Evolutionary conservation across 1,139 yeast species (phyloP).

Genomic region (Zhuliangozyma parablackwelliae): DNA sequence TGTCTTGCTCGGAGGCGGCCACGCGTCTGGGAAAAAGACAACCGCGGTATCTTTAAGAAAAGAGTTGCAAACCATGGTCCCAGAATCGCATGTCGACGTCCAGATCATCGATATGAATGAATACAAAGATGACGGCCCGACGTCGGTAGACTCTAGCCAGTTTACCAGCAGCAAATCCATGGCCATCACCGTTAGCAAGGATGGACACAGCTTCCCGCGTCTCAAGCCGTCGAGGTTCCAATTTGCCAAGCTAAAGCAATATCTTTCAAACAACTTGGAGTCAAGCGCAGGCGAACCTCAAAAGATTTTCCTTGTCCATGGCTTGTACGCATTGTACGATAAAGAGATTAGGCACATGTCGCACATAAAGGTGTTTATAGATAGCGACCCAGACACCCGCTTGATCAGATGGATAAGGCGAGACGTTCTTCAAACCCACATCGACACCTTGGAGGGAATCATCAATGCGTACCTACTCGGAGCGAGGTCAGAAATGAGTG

Average conservation of each 20-base stretch:
- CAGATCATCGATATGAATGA: conserved; percentile 38
- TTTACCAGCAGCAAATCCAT: conserved; percentile 20
- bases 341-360: conserved; percentile 53
- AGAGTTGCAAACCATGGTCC: conserved; percentile 20
- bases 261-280: conserved; percentile 9
- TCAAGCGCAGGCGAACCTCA: conserved; percentile 11
- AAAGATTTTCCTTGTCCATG: conserved; percentile 61
- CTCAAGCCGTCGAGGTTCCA: conserved; percentile 40
- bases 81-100: conserved; percentile 20
- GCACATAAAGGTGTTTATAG: conserved; percentile 70
- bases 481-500: conserved; percentile 74
- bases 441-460: conserved; percentile 40
- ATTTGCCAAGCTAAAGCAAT: conserved; percentile 20
- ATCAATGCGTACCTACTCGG: conserved; percentile 57
- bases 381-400: conserved; percentile 81
- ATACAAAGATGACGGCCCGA: conserved; percentile 15
- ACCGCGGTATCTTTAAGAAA: conserved; percentile 27
- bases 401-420: conserved; percentile 67
- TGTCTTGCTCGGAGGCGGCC: conserved; percentile 71
- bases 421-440: conserved; percentile 28
- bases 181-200: conserved; percentile 29
- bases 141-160: conserved; percentile 12
- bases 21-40: conserved; percentile 60
- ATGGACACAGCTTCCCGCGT: conserved; percentile 15
- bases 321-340: conserved; percentile 77